These are phyloP conservation scores for Eurotiales sp. DNA, from an alignment of 2,329 filamentous ascomycete genomes.

Conservation along the genomic window DNA sequence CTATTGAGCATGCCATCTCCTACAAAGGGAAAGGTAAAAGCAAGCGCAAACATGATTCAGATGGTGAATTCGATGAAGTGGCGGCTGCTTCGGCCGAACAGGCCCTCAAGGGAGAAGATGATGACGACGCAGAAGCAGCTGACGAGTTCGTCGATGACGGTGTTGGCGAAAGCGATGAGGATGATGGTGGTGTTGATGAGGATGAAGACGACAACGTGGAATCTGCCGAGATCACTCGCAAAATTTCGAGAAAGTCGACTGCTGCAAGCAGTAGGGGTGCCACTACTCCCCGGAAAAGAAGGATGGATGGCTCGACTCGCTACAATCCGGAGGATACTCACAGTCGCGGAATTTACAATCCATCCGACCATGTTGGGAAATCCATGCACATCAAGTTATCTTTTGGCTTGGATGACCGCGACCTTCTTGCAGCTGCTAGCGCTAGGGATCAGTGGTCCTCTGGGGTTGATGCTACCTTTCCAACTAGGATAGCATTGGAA, in stretches of 20 bases:
- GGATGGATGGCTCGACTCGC: constrained; percentile 19
- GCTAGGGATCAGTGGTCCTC: constrained; percentile 49
- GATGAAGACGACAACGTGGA: too few relatives aligned
- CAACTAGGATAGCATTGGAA: constrained; percentile 40
- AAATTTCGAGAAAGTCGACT: not conserved
- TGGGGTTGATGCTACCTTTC: constrained; percentile 48
- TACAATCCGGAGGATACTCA: constrained; percentile 27
- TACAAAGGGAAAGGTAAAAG: constrained; percentile 16
- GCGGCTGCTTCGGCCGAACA: constrained; percentile 1
- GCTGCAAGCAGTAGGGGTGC: not conserved
- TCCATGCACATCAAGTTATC: constrained; percentile 45
- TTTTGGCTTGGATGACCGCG: constrained; percentile 50
- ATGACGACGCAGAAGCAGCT: constrained; percentile 14
- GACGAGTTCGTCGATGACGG: too few relatives aligned
- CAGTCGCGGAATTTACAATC: constrained; percentile 35
- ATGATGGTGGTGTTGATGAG: not conserved
- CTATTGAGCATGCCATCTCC: constrained; percentile 21
- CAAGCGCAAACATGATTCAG: constrained; percentile 17
- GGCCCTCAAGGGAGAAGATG: constrained; percentile 17
- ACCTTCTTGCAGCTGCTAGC: constrained; percentile 46
- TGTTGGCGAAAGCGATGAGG: constrained; percentile 15
- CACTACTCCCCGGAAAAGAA: constrained; percentile 16
- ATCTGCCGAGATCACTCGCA: not conserved
- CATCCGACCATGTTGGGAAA: constrained; percentile 37
- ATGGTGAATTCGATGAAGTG: constrained; percentile 19